Base-by-base conservation (phyloP, 139 green algal genomes). In the Pycnococcus provasolii region DNA sequence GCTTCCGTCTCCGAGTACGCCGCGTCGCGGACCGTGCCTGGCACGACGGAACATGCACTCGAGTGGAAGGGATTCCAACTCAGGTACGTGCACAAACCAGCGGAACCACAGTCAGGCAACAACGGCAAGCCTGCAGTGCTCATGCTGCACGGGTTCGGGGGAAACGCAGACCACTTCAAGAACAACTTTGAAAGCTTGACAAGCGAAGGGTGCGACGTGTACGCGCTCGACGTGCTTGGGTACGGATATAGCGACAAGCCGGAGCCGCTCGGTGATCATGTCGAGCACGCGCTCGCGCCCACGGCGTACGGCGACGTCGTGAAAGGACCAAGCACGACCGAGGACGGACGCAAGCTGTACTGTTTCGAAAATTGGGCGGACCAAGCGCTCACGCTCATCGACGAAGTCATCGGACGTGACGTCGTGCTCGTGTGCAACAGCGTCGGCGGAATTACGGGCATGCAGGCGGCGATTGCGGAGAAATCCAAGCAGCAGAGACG, bases 121-220 rank as follows among this genome's bases (percentile, higher is more conserved):
- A 13, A 2, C 53, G 13, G 2, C 1, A 46, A 62, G 3, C 81
- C 80, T 3, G 51, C 77, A 13, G 8, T 90, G 0, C 9, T 95
- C 3, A 72, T 88, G 37, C 78, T 96, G 3, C 91, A 97, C 58
- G 91, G 91, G 4, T 97, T 97, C 83, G 91, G 91, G 1, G 88
- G 83, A 41, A 97, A 96, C 69, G 85, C 76, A 78, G 70, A 81
- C 53, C 79, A 84, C 62, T 85, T 67, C 70, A 50, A 90, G 11
- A 93, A 96, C 70, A 96, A 95, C 75, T 77, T 88, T 9, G 76
- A 26, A 26, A 26, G 26, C 26, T 26, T 26, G 26, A 26, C 26
- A 26, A 26, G 26, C 26, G 26, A 26, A 26, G 26, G 26, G 44
- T 45, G 64, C 26, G 74, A 77, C 0, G 79, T 78, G 0, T 98